Percentiles rank a stretch among this genome's conserved stretches.
Conservation (phyloP, 1,284 basidiomycete genomes). For the Exsudoporus floridanus region DNA sequence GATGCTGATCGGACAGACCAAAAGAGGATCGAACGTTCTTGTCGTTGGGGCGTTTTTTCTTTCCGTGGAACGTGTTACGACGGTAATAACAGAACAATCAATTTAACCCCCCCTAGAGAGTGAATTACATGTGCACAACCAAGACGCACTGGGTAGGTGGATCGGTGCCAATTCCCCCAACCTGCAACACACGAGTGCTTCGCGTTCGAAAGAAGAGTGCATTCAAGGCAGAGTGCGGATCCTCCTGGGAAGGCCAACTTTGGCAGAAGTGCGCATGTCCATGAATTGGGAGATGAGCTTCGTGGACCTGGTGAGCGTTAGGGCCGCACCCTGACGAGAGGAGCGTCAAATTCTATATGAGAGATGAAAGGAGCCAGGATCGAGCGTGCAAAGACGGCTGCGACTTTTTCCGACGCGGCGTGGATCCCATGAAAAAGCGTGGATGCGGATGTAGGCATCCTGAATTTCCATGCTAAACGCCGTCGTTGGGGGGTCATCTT, state of each 20-base stretch:
- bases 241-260: slow-evolving; percentile 22
- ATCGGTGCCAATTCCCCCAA: slow-evolving; percentile 6
- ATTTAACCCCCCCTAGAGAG: neutral
- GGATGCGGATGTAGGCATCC: slow-evolving; percentile 2
- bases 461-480: slow-evolving; percentile 19
- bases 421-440: slow-evolving; percentile 3
- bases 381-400: slow-evolving; percentile 19
- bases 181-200: neutral
- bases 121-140: slow-evolving; percentile 8
- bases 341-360: slow-evolving; percentile 8
- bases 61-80: slow-evolving; percentile 10
- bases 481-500: too few species aligned
- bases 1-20: slow-evolving; percentile 3
- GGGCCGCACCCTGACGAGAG: neutral
- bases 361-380: slow-evolving; percentile 24
- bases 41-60: slow-evolving; percentile 1
- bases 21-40: neutral
- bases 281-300: slow-evolving; percentile 10
- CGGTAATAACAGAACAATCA: slow-evolving; percentile 18
- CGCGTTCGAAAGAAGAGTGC: slow-evolving; percentile 5
- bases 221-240: slow-evolving; percentile 16
- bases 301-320: slow-evolving; percentile 10
- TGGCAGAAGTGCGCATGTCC: neutral
- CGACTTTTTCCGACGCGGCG: slow-evolving; percentile 17
- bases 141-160: slow-evolving; percentile 4